phyloP scores from a whole-genome alignment of 2,329 filamentous ascomycete genomes.

The Alternaria tenuissima region DNA sequence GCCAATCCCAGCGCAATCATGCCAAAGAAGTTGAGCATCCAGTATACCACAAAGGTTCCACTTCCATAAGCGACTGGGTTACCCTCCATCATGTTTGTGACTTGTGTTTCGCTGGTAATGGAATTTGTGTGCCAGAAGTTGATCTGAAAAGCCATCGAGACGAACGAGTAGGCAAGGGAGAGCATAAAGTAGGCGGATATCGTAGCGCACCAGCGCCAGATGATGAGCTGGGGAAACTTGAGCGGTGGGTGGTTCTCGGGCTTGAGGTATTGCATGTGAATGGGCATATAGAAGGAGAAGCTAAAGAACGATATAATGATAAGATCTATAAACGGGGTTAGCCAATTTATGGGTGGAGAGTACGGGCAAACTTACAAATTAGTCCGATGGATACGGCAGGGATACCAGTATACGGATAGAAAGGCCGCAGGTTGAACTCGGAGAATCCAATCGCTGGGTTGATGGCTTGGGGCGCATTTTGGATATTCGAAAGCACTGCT shows the following conservation, averaged over 20 bases:
- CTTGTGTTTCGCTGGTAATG: slow-evolving; percentile 55
- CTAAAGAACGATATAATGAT: slow-evolving; percentile 74
- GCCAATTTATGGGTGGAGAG: not conserved
- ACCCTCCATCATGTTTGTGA: slow-evolving; percentile 43
- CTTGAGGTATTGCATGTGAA: slow-evolving; percentile 67
- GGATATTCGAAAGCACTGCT: slow-evolving; percentile 54
- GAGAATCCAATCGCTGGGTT: slow-evolving; percentile 66
- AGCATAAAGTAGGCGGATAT: slow-evolving; percentile 67
- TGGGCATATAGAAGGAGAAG: slow-evolving; percentile 70
- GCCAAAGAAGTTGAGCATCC: slow-evolving; percentile 69
- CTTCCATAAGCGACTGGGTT: slow-evolving; percentile 65
- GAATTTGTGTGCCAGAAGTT: slow-evolving; percentile 60
- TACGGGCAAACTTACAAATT: slow-evolving; percentile 55
- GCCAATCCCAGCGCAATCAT: slow-evolving; percentile 70
- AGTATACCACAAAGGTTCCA: slow-evolving; percentile 68
- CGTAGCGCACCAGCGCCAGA: slow-evolving; percentile 67
- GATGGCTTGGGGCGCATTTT: slow-evolving; percentile 61
- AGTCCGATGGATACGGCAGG: slow-evolving; percentile 69
- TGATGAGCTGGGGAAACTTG: slow-evolving; percentile 64
- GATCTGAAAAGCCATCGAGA: slow-evolving; percentile 69
- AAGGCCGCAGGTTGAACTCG: slow-evolving; percentile 66
- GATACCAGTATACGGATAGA: slow-evolving; percentile 62
- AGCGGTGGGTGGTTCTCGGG: slow-evolving; percentile 65
- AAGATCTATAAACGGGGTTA: slow-evolving; percentile 51
- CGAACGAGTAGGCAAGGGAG: slow-evolving; percentile 69